Conservation (phyloP, 2,329 filamentous ascomycete genomes). For the Claviceps spartinae region DNA sequence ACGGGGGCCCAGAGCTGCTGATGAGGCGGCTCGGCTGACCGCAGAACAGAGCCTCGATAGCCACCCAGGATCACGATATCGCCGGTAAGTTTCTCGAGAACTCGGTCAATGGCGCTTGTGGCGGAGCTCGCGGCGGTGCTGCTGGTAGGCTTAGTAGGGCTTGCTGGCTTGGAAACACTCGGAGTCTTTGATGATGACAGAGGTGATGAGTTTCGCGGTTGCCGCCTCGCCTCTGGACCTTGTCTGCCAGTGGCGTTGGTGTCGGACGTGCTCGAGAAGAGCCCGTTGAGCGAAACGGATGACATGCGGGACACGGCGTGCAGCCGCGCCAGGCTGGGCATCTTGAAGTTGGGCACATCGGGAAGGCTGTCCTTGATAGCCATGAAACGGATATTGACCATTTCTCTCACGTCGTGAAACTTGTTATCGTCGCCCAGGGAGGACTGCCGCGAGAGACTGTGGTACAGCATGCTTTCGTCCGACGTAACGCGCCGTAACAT, state of each 20-base stretch:
- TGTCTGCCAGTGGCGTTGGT: not conserved
- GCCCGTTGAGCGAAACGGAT: slow-evolving; percentile 19
- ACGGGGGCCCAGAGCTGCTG: slow-evolving; percentile 91
- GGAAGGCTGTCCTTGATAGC: slow-evolving; percentile 80
- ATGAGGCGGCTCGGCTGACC: slow-evolving; percentile 67
- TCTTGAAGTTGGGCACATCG: slow-evolving; percentile 63
- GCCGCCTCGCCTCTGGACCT: not conserved
- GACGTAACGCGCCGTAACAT: slow-evolving; percentile 22
- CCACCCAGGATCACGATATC: slow-evolving; percentile 84
- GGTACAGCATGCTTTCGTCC: slow-evolving; percentile 66
- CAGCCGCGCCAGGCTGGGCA: slow-evolving; percentile 47
- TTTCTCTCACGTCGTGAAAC: slow-evolving; percentile 67
- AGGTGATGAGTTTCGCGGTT: not conserved
- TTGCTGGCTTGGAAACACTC: not conserved
- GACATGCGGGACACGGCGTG: slow-evolving; percentile 19
- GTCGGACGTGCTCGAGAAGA: slow-evolving; percentile 17
- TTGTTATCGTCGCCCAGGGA: slow-evolving; percentile 73
- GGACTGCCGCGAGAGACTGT: slow-evolving; percentile 62
- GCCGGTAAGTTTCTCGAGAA: slow-evolving; percentile 57
- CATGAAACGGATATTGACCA: slow-evolving; percentile 80
- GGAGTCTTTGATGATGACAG: not conserved
- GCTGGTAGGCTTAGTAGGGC: not conserved
- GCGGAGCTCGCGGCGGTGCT: not conserved
- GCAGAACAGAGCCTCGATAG: slow-evolving; percentile 79
- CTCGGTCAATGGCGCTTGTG: slow-evolving; percentile 32